Conservation (phyloP, 345 rosid species). For the Psidium guajava region DNA sequence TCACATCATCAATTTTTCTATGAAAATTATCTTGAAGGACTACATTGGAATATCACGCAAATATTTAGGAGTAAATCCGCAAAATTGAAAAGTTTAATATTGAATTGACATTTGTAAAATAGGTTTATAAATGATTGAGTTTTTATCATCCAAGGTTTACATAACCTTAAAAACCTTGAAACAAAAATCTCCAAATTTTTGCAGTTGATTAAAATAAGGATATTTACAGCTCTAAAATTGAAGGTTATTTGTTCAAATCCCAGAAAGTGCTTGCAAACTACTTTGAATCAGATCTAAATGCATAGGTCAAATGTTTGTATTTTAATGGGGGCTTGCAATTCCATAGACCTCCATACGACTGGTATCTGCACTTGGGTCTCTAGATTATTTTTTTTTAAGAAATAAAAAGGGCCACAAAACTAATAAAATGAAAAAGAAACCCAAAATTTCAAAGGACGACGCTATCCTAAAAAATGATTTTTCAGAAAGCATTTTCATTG, state of each 20-base stretch:
- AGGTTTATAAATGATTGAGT: background rate
- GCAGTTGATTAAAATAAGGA: background rate
- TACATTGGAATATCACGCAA: background rate
- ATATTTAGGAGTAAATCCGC: background rate
- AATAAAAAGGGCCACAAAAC: background rate
- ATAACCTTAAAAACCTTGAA: background rate
- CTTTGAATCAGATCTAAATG: background rate
- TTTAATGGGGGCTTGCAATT: background rate
- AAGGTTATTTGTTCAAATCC: background rate
- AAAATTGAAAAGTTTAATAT: background rate
- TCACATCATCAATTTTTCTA: background rate
- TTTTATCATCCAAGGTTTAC: background rate
- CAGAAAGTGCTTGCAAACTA: background rate
- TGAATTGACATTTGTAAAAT: background rate
- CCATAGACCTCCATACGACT: background rate
- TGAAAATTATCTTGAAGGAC: accelerated
- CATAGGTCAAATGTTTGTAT: background rate
- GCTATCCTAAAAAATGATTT: too few relatives aligned
- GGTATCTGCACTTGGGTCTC: background rate
- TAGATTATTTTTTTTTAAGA: background rate
- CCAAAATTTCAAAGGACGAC: background rate
- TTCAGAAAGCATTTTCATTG: too few relatives aligned
- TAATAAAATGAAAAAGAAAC: background rate
- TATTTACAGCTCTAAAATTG: background rate
- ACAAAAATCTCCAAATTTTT: background rate